Base-by-base conservation (phyloP, 1,284 basidiomycete species). In the Leccinum laetum region DNA sequence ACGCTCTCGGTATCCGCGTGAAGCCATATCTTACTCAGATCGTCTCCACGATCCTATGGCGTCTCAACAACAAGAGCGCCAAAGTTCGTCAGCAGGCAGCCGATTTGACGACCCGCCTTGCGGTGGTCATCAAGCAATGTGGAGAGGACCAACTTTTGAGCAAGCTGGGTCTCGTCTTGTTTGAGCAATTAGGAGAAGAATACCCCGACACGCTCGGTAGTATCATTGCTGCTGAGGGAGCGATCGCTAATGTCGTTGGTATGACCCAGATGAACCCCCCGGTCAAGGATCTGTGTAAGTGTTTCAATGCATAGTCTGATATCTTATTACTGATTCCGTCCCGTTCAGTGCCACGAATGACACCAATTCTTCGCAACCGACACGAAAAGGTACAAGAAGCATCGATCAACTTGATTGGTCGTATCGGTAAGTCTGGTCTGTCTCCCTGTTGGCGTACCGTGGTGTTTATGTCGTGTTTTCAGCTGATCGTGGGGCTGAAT, bases 251-350 rank as follows among this genome's bases (percentile, higher is more conserved):
- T 73, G 98, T 99, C 39, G 96, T 99, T 67, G 98, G 98, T 81
- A 99, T 99, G 98, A 98, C 97, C 11, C 95, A 99, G 79, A 99
- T 99, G 98, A 99, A 98, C 78, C 98, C 98, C 18, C 98, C 96
- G 0, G 96, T 99, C 59, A 99, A 99, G 80, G 98, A 99, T 83
- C 89, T 99, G 63, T 78, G 94, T 96, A 78, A 87, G 95, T 84
- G 8, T 61, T 55, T 29, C 32, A 21, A 35, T 65, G 53, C 6
- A 52, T 14, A 4, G 2, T 35, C 52, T 21, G 16, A 39, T 18
- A 58, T 13, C 68, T 73, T 5, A 72, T 62, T 35, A 44, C 62
- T 67, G 55, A 63, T 60, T 18, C 55, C 64, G 65, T 56, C 64
- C 10, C 11, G 2, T 58, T 1, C 73, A 96, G 94, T 99, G 49